Conservation (phyloP, 768 basidiomycete species). For the Boletus barrowsii region DNA sequence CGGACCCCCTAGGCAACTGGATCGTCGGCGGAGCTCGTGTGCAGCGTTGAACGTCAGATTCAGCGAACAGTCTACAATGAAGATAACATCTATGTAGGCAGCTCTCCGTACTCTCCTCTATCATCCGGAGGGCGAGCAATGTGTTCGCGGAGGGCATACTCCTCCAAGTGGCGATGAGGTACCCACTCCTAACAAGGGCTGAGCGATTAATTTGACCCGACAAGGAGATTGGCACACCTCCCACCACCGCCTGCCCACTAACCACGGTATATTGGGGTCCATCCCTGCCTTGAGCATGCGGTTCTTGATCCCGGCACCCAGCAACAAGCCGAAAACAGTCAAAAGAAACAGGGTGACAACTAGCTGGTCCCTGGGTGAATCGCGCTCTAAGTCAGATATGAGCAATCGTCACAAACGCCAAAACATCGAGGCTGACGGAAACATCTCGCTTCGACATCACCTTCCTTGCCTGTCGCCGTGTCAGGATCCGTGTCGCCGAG, state of each 20-base stretch:
- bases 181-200: slow-evolving; percentile 31
- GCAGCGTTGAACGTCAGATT: neutral
- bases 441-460: slow-evolving; percentile 93
- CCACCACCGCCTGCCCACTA: slow-evolving; percentile 73
- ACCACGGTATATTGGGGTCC: slow-evolving; percentile 61
- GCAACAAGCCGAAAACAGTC: slow-evolving; percentile 79
- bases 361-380: slow-evolving; percentile 92
- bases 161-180: slow-evolving; percentile 52
- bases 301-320: slow-evolving; percentile 81
- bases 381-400: slow-evolving; percentile 61
- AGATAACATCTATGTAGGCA: slow-evolving; percentile 18
- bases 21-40: neutral
- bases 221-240: slow-evolving; percentile 52
- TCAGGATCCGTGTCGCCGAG: slow-evolving; percentile 89
- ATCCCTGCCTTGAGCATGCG: slow-evolving; percentile 79
- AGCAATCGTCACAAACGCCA: slow-evolving; percentile 28
- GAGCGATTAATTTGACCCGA: slow-evolving; percentile 19
- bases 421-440: slow-evolving; percentile 68
- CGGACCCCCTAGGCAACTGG: neutral
- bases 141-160: slow-evolving; percentile 45
- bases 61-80: neutral
- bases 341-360: slow-evolving; percentile 90
- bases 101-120: slow-evolving; percentile 44
- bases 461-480: slow-evolving; percentile 91
- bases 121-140: slow-evolving; percentile 28